Evolutionary conservation across 177 flowering plant genomes (phyloP).

Genomic region (Telopea speciosissima): DNA sequence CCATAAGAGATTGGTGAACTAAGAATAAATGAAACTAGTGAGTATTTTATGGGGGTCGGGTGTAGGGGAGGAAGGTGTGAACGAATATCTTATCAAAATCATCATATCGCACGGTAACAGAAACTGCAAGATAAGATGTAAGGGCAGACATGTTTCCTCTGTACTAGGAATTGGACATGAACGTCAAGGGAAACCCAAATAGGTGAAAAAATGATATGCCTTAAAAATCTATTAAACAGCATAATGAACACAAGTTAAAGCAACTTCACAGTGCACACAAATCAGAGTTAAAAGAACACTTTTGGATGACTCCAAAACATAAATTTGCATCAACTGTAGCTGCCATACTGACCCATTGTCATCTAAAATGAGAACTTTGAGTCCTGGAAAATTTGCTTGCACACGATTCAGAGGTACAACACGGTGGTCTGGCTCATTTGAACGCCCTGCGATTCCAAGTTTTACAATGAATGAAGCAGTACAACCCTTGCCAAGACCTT

Average conservation of each 20-base stretch:
- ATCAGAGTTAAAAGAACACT: neutral
- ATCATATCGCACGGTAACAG: neutral
- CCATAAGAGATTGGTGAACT: neutral
- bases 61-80: neutral
- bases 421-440: constrained; percentile 39
- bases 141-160: neutral
- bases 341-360: constrained; percentile 56
- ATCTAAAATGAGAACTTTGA: constrained; percentile 67
- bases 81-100: neutral
- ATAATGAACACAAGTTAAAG: neutral
- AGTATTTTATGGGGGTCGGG: too few species aligned
- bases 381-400: constrained; percentile 46
- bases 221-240: neutral
- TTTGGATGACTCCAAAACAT: neutral
- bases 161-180: too few species aligned
- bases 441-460: constrained; percentile 54
- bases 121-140: neutral
- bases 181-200: neutral
- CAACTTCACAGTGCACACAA: neutral
- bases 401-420: constrained; percentile 33
- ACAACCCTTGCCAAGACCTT: constrained; percentile 87
- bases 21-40: too few species aligned
- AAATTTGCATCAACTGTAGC: neutral
- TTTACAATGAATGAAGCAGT: constrained; percentile 65
- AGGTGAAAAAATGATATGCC: neutral